Evolutionary conservation across 2,329 filamentous ascomycete genomes (phyloP).

Genomic region (Beauveria medogensis): DNA sequence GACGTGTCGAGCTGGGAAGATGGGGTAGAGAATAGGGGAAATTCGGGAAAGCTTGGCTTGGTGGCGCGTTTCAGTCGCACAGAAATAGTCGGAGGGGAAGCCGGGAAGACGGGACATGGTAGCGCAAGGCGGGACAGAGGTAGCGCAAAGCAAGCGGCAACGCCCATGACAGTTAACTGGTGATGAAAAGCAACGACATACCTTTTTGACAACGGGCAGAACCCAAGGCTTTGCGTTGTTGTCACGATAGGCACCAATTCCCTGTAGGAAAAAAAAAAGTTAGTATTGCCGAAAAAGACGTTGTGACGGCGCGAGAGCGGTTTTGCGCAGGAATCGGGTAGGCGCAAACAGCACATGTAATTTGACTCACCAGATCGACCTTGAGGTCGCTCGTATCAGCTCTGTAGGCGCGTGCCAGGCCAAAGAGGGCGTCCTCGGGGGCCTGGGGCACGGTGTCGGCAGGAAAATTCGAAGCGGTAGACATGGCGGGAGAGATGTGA

Average conservation of each 20-base stretch:
- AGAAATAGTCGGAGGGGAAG: neutral
- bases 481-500: conserved; percentile 59
- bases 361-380: conserved; percentile 70
- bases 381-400: conserved; percentile 72
- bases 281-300: neutral
- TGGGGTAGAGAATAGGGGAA: neutral
- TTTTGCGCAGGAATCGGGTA: neutral
- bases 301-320: neutral
- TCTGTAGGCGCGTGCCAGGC: conserved; percentile 79
- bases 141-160: neutral
- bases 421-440: conserved; percentile 91
- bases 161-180: neutral
- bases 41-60: neutral
- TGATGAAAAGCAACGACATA: conserved; percentile 27
- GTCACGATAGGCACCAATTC: conserved; percentile 89
- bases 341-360: neutral
- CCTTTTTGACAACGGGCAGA: conserved; percentile 92
- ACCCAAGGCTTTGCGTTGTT: conserved; percentile 97
- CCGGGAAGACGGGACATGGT: neutral
- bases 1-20: neutral
- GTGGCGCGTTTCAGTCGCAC: neutral
- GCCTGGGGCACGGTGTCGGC: conserved; percentile 75
- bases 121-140: neutral
- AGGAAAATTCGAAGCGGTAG: conserved; percentile 57
- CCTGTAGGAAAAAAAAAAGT: conserved; percentile 29